A percentile compares a stretch with the other conserved stretches of the same genome.
Conservation (phyloP, 2,329 filamentous ascomycete genomes). For the Anthostomella pinea region DNA sequence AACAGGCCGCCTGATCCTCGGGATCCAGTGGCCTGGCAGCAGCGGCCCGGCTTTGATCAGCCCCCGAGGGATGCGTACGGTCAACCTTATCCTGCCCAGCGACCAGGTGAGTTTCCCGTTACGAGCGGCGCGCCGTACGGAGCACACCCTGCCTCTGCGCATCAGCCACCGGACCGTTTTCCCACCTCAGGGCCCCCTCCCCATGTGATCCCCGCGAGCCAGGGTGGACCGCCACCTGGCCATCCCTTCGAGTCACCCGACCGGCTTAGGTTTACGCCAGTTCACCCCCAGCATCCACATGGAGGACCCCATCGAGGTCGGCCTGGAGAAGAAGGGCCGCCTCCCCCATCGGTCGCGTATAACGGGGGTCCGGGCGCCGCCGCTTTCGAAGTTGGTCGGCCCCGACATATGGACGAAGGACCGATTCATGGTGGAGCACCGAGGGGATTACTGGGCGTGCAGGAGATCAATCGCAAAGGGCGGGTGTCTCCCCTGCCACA, state of each 20-base stretch:
- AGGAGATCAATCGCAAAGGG: constrained; percentile 77
- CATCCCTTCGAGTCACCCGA: constrained; percentile 51
- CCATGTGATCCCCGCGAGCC: constrained; percentile 29
- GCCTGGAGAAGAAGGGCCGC: constrained; percentile 46
- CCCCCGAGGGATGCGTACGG: constrained; percentile 40
- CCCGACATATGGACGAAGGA: constrained; percentile 48
- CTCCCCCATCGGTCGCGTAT: constrained; percentile 51
- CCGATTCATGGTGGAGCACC: constrained; percentile 56
- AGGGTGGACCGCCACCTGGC: constrained; percentile 23
- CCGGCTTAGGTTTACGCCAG: constrained; percentile 41
- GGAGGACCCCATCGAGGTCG: constrained; percentile 37
- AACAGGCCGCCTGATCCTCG: constrained; percentile 30
- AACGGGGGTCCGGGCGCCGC: constrained; percentile 40
- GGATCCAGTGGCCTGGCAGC: constrained; percentile 35
- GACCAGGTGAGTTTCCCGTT: constrained; percentile 48
- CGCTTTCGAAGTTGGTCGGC: constrained; percentile 42
- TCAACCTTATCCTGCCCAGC: constrained; percentile 40
- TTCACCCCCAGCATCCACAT: constrained; percentile 31
- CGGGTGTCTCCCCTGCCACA: constrained; percentile 86
- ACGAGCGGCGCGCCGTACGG: constrained; percentile 40
- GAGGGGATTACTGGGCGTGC: constrained; percentile 71
- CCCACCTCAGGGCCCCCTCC: constrained; percentile 33
- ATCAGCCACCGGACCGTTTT: constrained; percentile 39
- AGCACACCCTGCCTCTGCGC: constrained; percentile 36
- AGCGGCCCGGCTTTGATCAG: constrained; percentile 41